These are phyloP conservation scores for Parachlorella kessleri DNA, from an alignment of 139 green algal genomes.

Conservation along the genomic window DNA sequence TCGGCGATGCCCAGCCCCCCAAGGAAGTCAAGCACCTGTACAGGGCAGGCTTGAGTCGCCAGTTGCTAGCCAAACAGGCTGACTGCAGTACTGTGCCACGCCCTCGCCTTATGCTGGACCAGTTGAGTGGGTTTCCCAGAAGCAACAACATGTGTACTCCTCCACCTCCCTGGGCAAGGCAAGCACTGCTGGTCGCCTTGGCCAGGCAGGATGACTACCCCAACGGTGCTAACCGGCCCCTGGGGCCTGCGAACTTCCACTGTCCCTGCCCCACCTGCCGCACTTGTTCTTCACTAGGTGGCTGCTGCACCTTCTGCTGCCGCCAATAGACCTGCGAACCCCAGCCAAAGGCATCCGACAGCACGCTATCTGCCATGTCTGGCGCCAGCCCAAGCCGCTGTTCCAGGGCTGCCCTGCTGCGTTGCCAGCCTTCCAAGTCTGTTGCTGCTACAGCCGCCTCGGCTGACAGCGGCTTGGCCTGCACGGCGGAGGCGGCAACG, in stretches of 20 bases:
- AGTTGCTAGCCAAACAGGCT: no score
- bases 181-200: no score
- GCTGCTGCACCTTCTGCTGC: conserved; percentile 19
- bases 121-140: no score
- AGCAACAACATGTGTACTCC: no score
- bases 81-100: no score
- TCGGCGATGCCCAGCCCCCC: not conserved
- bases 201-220: no score
- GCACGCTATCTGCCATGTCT: not conserved
- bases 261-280: not conserved
- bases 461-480: not conserved
- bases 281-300: not conserved
- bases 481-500: not conserved
- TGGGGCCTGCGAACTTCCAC: no score
- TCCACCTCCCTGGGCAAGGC: no score
- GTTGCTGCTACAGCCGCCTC: not conserved
- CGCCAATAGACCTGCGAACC: conserved; percentile 24
- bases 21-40: not conserved
- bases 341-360: conserved; percentile 24
- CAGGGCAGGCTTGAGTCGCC: no score
- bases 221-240: no score
- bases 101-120: no score
- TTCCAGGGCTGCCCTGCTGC: not conserved
- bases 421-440: not conserved
- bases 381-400: not conserved